Conservation (phyloP, 2,329 filamentous ascomycete genomes). For the Fusarium praegraminearum region DNA sequence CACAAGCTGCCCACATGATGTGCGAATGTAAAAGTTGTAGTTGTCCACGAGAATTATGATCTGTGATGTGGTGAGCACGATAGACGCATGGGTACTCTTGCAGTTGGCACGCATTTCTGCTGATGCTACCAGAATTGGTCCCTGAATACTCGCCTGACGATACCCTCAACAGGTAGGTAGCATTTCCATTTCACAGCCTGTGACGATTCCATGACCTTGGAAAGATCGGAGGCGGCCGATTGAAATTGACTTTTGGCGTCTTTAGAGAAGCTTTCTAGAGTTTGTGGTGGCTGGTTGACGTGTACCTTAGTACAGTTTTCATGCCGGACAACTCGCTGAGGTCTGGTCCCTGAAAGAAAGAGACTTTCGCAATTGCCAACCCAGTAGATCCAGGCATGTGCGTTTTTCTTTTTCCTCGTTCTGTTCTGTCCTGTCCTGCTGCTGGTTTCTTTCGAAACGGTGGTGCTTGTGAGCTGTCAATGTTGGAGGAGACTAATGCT, state of each 20-base stretch:
- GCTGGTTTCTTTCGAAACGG: neutral
- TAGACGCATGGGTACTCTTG: neutral
- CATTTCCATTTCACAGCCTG: neutral
- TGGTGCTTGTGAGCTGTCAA: constrained; percentile 30
- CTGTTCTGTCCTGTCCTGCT: neutral
- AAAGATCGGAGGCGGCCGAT: constrained; percentile 24
- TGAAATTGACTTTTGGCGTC: constrained; percentile 37
- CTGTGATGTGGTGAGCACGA: neutral
- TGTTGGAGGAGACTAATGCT: constrained; percentile 8
- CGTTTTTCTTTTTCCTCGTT: constrained; percentile 9
- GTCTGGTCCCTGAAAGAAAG: constrained; percentile 1
- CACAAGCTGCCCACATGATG: constrained; percentile 20
- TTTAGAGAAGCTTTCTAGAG: constrained; percentile 20
- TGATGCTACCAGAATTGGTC: neutral
- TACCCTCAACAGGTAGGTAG: neutral
- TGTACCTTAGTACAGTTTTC: neutral
- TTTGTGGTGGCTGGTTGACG: constrained; percentile 24
- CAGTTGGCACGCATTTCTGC: neutral
- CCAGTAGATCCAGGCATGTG: neutral
- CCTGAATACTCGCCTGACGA: neutral
- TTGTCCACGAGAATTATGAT: neutral
- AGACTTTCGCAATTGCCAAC: neutral
- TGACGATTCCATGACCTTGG: neutral
- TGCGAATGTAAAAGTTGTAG: constrained; percentile 1
- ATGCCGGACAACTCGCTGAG: neutral